Evolutionary conservation across 2,329 filamentous ascomycete species (phyloP).

Genomic region (Beauveria caledonica): DNA sequence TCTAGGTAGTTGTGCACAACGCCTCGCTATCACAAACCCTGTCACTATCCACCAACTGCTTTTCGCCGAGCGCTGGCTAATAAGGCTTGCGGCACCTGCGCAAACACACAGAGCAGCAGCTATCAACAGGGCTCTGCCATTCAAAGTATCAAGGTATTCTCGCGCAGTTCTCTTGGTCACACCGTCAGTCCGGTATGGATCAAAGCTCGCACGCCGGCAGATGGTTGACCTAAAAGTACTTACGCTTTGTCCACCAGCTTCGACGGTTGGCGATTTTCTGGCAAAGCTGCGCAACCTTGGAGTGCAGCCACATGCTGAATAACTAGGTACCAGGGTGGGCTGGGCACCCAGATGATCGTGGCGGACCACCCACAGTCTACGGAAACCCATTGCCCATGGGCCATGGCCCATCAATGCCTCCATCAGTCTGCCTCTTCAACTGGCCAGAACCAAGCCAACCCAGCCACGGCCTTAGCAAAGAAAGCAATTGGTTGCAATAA

Average conservation of each 20-base stretch:
- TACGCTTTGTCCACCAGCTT: background rate
- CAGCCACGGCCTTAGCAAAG: background rate
- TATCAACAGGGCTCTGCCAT: background rate
- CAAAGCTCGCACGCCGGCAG: too few species aligned
- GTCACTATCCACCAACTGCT: background rate
- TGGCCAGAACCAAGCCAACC: background rate
- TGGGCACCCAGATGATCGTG: background rate
- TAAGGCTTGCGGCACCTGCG: background rate
- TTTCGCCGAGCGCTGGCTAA: background rate
- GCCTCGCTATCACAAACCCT: background rate
- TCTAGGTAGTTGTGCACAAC: background rate
- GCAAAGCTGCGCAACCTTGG: conserved; percentile 4
- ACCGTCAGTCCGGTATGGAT: background rate
- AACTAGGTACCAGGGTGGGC: background rate
- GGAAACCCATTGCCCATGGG: background rate
- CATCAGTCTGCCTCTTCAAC: background rate
- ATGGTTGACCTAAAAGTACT: too few species aligned
- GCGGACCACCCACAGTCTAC: background rate
- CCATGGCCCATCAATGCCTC: background rate
- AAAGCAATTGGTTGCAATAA: too few species aligned
- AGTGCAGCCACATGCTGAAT: background rate
- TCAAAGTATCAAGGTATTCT: background rate
- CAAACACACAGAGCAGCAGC: background rate
- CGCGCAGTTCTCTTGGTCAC: background rate
- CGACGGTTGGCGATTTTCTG: background rate